Evolutionary conservation across 352 stramenopile genomes (phyloP).

Genomic region (Blastocystis sp.): DNA sequence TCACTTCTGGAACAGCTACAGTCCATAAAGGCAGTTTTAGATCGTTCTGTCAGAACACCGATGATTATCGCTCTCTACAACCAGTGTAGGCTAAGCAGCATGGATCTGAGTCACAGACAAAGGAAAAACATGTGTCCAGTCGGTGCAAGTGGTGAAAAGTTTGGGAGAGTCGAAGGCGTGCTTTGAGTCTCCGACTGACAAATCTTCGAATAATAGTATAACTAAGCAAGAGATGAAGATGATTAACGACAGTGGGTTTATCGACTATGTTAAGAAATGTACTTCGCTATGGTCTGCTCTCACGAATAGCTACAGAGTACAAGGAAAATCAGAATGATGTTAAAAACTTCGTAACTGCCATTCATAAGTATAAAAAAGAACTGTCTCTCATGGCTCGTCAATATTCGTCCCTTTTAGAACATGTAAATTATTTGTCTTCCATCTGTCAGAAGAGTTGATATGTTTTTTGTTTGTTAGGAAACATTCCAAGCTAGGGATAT

Average conservation of each 20-base stretch:
- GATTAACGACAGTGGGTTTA: neutral
- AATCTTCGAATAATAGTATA: neutral
- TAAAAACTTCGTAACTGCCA: neutral
- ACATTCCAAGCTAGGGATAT: neutral
- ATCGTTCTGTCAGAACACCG: neutral
- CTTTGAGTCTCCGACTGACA: neutral
- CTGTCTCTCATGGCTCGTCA: neutral
- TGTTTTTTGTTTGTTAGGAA: neutral
- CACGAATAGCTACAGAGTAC: neutral
- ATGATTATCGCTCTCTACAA: neutral
- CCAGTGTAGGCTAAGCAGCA: neutral
- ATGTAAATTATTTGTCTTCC: neutral
- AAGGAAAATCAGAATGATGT: neutral
- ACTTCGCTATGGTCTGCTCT: neutral
- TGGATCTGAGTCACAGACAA: neutral
- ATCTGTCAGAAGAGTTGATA: neutral
- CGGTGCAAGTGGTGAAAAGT: neutral
- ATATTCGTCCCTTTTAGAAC: neutral
- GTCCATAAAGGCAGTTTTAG: neutral
- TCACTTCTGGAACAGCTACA: neutral
- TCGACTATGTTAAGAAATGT: neutral
- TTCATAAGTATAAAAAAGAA: neutral
- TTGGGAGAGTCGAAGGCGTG: neutral
- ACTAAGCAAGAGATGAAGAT: neutral
- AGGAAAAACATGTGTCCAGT: neutral